Evolutionary conservation across 2,329 filamentous ascomycete genomes (phyloP), one percentile per base, ranked within the genome.

Genomic region (Blumeriella jaapii): DNA sequence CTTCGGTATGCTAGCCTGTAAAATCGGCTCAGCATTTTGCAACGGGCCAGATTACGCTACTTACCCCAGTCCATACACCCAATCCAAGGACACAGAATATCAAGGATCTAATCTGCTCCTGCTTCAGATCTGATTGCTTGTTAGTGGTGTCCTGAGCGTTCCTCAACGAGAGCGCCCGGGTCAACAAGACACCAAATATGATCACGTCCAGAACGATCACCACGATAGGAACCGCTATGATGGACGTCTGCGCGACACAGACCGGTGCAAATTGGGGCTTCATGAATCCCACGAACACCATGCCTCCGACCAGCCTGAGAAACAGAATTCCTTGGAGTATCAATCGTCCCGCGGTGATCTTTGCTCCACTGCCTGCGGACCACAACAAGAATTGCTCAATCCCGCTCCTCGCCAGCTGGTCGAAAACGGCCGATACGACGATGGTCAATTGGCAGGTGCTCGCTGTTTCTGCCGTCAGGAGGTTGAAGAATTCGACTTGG

Each of bases 361-460:
- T 54, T 14, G 41, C 49, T 25, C 46, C 49, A 20, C 53, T 46
- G 19, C 43, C 48, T 23, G 54, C 38, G 4, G 50, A 47, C 55
- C 55, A 58, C 23, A 58, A 33, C n/a, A 58, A 31, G 32, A 55
- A 56, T 20, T 55, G 52, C 38, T 54, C 52, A 14, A 56, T 31
- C 20, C 40, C 39, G 9, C 54, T 45, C 32, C 55, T 46, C 20
- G 53, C 53, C 16, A 53, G 30, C 40, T 58, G 55, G 34, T 58
- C 55, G 30, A 55, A 51, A 6, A 37, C 36, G 10, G 55, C 54
- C 14, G 50, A 45, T 15, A 54, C 46, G 20, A 55, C 42, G 6
- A 56, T 29, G 2, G 45, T 46, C 5, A 34, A 40, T 29, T 56
- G 53, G 35, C 55, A 58, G 6, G 40, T 37, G 6, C 38, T 45